Evolutionary conservation across 768 basidiomycete species (phyloP).

Genomic region (Coprinellus micaceus): DNA sequence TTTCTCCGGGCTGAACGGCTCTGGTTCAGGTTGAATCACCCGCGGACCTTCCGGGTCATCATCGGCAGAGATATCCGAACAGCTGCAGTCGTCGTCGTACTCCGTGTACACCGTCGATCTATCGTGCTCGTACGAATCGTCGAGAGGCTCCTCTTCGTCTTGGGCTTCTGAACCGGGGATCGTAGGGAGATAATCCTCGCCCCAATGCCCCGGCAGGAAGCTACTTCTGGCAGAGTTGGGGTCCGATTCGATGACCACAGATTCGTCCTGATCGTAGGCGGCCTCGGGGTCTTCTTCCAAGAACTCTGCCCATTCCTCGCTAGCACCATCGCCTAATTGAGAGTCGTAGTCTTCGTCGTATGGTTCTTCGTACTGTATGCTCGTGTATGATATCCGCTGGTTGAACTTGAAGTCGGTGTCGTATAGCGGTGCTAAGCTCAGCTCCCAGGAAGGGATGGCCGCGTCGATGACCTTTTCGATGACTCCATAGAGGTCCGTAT

Average conservation of each 20-base stretch:
- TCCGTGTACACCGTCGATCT: not conserved
- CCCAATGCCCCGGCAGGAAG: not conserved
- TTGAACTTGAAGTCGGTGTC: not conserved
- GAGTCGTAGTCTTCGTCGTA: not conserved
- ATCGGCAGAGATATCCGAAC: not conserved
- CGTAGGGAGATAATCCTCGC: no score
- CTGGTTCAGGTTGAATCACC: not conserved
- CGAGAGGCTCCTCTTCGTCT: not conserved
- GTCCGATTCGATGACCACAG: no score
- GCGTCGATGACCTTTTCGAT: conserved; percentile 23
- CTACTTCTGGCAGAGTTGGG: no score
- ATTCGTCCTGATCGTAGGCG: no score
- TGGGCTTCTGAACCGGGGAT: no score
- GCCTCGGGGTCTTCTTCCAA: no score
- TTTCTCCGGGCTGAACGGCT: not conserved
- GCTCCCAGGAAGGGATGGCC: conserved; percentile 29
- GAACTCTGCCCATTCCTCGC: no score
- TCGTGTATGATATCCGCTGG: not conserved
- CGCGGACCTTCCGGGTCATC: not conserved
- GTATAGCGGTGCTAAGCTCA: conserved; percentile 19
- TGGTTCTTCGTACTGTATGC: not conserved
- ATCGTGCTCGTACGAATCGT: not conserved
- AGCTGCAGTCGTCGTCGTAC: not conserved
- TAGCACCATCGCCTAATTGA: not conserved
- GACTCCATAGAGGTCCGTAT: conserved; percentile 20